Evolutionary conservation across 306 rosid genomes (phyloP).

Genomic region (Lagenaria siceraria): DNA sequence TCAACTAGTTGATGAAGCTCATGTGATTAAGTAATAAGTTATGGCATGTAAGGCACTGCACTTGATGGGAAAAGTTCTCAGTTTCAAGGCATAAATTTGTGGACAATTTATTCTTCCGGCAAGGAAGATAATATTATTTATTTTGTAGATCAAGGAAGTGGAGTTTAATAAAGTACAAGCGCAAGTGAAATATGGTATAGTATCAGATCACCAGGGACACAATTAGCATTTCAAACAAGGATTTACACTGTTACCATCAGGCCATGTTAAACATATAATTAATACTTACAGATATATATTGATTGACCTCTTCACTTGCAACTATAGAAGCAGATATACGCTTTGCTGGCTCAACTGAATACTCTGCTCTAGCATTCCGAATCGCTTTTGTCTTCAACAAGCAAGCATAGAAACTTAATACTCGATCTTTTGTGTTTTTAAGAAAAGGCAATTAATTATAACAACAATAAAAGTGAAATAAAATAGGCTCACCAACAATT

Average conservation of each 20-base stretch:
- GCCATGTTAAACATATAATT: neutral
- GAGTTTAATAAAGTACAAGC: neutral
- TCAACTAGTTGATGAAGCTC: neutral
- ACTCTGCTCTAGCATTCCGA: conserved; percentile 92
- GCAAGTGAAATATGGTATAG: neutral
- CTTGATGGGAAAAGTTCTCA: neutral
- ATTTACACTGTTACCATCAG: neutral
- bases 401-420: neutral
- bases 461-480: neutral
- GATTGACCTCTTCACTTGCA: conserved; percentile 73
- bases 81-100: neutral
- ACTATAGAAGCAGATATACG: conserved; percentile 76
- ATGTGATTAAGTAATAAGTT: neutral
- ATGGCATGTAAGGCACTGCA: neutral
- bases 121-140: neutral
- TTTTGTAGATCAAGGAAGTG: neutral
- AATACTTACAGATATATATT: conserved; percentile 57
- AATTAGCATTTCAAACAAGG: neutral
- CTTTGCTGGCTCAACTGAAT: conserved; percentile 91
- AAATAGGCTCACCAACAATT: conserved; percentile 58
- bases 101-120: neutral
- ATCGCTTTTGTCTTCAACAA: conserved; percentile 58
- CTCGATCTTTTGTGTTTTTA: neutral
- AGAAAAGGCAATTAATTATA: conserved; percentile 2
- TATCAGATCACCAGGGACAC: neutral